Percentiles rank a stretch among this genome's conserved stretches.
Conservation (phyloP, 139 green algal species). For the Coelastrella sp. region DNA sequence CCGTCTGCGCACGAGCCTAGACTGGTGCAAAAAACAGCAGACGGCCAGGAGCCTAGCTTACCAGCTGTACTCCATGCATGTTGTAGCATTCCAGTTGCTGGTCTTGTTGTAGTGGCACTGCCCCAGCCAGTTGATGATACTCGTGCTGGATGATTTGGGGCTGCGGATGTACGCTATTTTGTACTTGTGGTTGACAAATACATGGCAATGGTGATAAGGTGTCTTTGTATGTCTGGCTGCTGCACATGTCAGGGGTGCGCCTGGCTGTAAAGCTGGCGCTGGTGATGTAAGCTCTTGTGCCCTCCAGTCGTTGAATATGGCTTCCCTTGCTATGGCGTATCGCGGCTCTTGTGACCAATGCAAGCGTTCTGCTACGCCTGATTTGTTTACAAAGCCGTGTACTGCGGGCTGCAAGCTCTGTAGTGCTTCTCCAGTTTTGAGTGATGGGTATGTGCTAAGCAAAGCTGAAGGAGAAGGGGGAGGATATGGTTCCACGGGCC, state of each 20-base stretch:
- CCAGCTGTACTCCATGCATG: slow-evolving; percentile 46
- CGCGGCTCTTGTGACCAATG: slow-evolving; percentile 5
- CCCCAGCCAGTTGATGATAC: slow-evolving; percentile 51
- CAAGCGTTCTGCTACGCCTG: slow-evolving; percentile 28
- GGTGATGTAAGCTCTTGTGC: not conserved
- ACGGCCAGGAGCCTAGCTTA: not conserved
- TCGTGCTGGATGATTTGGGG: slow-evolving; percentile 54
- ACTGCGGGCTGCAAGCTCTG: not conserved
- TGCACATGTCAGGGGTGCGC: slow-evolving; percentile 12
- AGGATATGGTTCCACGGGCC: not conserved
- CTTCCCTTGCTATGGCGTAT: slow-evolving; percentile 27
- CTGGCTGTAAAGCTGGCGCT: not conserved
- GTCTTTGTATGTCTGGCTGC: slow-evolving; percentile 30
- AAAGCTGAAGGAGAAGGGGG: not conserved
- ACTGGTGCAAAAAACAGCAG: no score
- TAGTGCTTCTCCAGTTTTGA: not conserved
- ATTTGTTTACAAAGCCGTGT: slow-evolving; percentile 12
- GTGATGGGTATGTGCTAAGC: slow-evolving; percentile 15
- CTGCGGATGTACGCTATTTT: slow-evolving; percentile 54
- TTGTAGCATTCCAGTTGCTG: slow-evolving; percentile 24
- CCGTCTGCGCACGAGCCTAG: no score
- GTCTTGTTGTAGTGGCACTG: slow-evolving; percentile 46
- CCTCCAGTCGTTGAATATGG: slow-evolving; percentile 24
- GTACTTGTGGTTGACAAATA: slow-evolving; percentile 62
- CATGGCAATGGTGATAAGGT: slow-evolving; percentile 51